Evolutionary conservation across 2,329 filamentous ascomycete genomes (phyloP), one percentile per base, ranked within the genome.

Genomic region (Neospermospora avenae): DNA sequence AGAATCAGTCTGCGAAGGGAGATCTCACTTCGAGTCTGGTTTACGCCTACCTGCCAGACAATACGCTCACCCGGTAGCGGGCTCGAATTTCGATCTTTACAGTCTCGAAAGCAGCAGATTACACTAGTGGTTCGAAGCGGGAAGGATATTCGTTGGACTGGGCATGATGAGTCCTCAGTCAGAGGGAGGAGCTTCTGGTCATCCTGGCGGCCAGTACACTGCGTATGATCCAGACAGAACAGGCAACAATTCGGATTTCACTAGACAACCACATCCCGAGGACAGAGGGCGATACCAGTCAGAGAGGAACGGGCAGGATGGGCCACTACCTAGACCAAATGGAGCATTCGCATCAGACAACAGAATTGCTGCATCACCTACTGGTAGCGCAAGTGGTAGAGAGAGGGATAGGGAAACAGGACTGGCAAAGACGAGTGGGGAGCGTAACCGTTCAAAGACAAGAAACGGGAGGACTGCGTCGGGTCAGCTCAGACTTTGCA

Each of bases 401-500:
- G 67, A 68, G 39, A 62, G 60, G 59, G 68, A 71, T n/a, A 60
- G 65, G 37, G 64, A 65, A 11, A 42, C 52, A 53, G 64, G 62
- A 48, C 44, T 52, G 14, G 58, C 57, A 31, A 71, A 67, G 46
- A 64, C 39, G 5, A 85, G 83, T 73, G 76, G 72, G 65, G 84
- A 87, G 73, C 79, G 82, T 61, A 85, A 81, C 67, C 75, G 82
- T 65, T 84, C 84, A 60, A 77, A 81, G 68, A 78, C 76, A 49
- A 77, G 81, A 67, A 78, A 76, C 68, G 80, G 81, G 53, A 78
- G 84, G 67, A 80, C 80, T 56, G 77, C 79, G 48, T 87, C 84
- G 71, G 83, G 84, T 41, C 81, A 84, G 66, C 73, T 83, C 62
- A 84, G 89, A 66, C 79, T 84, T 41, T 93, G 90, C 77, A 93